These are phyloP conservation scores for Zygoascus sp. DNA, from an alignment of 1,139 yeast species.

Conservation along the genomic window DNA sequence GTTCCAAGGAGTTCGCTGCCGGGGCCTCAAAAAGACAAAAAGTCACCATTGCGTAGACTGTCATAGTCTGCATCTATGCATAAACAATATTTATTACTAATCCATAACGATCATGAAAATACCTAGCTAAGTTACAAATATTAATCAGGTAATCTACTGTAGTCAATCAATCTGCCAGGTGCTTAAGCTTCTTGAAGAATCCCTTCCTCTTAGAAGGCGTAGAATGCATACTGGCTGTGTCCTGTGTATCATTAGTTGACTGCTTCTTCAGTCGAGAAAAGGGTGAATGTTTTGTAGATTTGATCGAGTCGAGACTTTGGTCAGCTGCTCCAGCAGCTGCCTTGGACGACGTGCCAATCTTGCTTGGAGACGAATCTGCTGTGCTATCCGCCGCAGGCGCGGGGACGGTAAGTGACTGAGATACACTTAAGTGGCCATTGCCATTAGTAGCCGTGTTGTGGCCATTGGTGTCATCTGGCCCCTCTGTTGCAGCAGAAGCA, in stretches of 20 bases:
- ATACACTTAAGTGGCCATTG: no score
- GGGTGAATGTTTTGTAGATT: neutral
- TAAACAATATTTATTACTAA: constrained; percentile 1
- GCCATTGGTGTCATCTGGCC: no score
- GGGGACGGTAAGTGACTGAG: no score
- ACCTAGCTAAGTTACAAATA: neutral
- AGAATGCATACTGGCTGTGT: constrained; percentile 4
- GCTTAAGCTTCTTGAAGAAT: constrained; percentile 2
- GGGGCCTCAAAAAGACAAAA: constrained; percentile 13
- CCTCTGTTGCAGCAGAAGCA: neutral
- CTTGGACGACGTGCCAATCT: neutral
- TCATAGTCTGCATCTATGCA: neutral
- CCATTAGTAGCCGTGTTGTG: neutral
- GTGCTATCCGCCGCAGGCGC: no score
- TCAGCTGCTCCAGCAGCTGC: neutral
- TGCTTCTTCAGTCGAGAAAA: neutral
- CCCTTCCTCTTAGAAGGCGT: constrained; percentile 2
- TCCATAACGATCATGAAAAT: neutral
- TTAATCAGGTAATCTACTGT: neutral
- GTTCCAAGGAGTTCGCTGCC: constrained; percentile 15
- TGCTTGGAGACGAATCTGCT: neutral
- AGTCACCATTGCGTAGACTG: constrained; percentile 5
- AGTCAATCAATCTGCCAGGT: neutral
- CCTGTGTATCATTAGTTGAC: neutral
- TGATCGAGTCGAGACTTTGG: neutral